Evolutionary conservation across 2,329 filamentous ascomycete species (phyloP), one percentile per base, ranked within the genome.

Genomic region (Monilinia laxa): DNA sequence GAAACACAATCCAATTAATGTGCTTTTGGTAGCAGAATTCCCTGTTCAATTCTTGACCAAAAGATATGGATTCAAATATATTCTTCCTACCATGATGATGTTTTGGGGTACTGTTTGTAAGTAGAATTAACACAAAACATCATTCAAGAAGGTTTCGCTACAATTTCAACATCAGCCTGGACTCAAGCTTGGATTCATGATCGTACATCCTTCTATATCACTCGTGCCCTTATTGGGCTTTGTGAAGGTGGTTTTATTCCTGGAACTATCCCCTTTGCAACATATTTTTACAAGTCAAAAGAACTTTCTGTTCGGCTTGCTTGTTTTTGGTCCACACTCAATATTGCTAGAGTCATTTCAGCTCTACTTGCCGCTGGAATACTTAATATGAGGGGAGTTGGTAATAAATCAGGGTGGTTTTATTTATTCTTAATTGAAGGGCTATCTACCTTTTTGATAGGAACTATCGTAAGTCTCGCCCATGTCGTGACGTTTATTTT

Each of bases 221-320:
- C 66, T n/a, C 68, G 74, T 62, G 68, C 73, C 23, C 64, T 75
- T 1, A 69, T 75, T 25, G 74, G 73, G 38, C 68, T 73, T 14
- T 62, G 74, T 35, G 70, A 75, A 62, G 73, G 75, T 52, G 78
- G 85, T 3, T 89, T 89, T 69, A 88, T 89, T 67, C 85, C 86
- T 7, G 85, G 84, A 73, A 73, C 74, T 38, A 84, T 88, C 63
- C 78, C 88, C 0, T 90, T 90, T 73, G 80, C 90, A 1, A 86
- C 83, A 38, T 91, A 91, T 75, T 92, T 87, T 78, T 92, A 91
- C 77, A 91, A 84, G 14, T 84, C 85, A 2, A 82, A 81, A 67
- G 84, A 90, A 75, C 80, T 91, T 1, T 87, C 89, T 0, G 81
- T 84, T 49, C 82, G 89, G 0, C 78, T 91, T 31, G 85, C 84